Conservation (phyloP, 148 eudicot genomes). For the Oxyria digyna region DNA sequence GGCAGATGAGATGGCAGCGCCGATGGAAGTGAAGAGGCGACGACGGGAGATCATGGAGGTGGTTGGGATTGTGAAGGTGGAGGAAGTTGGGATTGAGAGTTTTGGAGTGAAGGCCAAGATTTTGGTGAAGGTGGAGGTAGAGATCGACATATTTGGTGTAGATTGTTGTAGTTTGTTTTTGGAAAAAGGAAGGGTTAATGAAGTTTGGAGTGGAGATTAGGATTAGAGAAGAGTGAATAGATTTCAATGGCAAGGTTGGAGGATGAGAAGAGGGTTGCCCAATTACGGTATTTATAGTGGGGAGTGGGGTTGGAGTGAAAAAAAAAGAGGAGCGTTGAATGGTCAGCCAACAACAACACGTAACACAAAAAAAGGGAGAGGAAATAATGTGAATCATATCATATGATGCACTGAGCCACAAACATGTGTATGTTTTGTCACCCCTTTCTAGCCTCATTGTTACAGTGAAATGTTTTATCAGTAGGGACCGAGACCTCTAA, state of each 20-base stretch:
- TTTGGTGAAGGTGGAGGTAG: neutral
- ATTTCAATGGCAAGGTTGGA: too few relatives aligned
- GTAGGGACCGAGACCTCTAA: too few relatives aligned
- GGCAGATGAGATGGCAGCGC: neutral
- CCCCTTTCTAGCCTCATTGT: too few relatives aligned
- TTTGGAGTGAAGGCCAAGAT: neutral
- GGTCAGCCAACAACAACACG: neutral
- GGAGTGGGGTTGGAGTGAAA: neutral
- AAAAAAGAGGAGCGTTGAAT: neutral
- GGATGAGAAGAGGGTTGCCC: neutral
- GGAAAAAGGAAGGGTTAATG: neutral
- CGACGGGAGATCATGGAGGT: slow-evolving; percentile 1
- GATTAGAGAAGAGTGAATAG: too few relatives aligned
- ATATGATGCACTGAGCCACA: neutral
- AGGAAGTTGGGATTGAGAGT: too few relatives aligned
- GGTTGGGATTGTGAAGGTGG: neutral
- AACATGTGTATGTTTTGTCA: too few relatives aligned
- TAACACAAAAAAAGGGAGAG: neutral
- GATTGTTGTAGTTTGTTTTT: too few relatives aligned
- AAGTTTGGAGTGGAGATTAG: too few relatives aligned
- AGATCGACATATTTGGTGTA: neutral
- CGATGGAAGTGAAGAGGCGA: neutral
- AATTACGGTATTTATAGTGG: neutral
- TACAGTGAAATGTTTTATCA: too few relatives aligned
- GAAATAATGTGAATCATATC: neutral